These are phyloP conservation scores for Aethionema arabicum DNA, from an alignment of 345 rosid genomes.

Conservation along the genomic window DNA sequence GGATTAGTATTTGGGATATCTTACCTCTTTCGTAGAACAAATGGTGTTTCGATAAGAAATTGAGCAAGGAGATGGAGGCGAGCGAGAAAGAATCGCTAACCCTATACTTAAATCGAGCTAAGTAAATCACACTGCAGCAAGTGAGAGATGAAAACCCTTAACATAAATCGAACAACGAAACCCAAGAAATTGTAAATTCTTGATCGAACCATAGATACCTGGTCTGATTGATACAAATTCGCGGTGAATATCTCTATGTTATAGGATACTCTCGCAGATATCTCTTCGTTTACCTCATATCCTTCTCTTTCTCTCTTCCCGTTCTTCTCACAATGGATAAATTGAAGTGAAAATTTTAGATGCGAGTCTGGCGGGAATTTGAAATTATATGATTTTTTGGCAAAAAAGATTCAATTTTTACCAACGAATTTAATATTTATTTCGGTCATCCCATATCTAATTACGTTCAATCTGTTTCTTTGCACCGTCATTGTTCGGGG, in stretches of 20 bases:
- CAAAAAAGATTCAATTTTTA: no score
- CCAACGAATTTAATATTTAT: no score
- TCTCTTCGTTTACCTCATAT: not conserved
- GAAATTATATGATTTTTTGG: not conserved
- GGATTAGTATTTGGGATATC: no score
- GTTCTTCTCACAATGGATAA: no score
- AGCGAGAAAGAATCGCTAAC: no score
- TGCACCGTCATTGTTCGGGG: no score
- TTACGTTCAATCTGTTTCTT: no score
- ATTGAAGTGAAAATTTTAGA: not conserved
- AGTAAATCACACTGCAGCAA: not conserved
- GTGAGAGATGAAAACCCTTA: not conserved
- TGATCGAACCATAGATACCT: not conserved
- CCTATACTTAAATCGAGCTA: not conserved
- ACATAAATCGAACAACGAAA: not conserved
- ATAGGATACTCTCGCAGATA: not conserved
- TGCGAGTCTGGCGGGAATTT: conserved; percentile 24
- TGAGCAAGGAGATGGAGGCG: no score
- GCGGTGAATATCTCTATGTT: not conserved
- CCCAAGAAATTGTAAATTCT: conserved; percentile 22
- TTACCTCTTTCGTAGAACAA: no score
- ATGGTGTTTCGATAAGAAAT: no score
- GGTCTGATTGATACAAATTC: not conserved
- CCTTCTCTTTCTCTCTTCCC: conserved; percentile 11
- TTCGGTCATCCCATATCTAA: no score